phyloP scores from a whole-genome alignment of 768 basidiomycete genomes.

The Phanerochaete carnosa region DNA sequence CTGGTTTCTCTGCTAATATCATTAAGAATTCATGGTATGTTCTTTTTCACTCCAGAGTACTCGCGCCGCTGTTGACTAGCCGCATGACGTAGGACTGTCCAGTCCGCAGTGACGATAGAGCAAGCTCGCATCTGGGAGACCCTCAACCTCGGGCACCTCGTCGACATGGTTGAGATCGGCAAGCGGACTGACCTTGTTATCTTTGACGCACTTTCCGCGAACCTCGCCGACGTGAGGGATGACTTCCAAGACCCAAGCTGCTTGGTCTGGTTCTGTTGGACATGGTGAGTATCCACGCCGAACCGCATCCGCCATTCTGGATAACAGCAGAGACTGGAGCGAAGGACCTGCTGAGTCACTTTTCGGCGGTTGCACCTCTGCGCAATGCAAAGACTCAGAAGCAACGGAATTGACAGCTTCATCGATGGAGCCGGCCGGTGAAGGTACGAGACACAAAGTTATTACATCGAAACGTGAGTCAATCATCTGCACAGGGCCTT shows the following conservation, averaged over 20 bases:
- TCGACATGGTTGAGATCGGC: conserved; percentile 29
- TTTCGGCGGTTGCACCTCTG: no score
- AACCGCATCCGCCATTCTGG: neutral
- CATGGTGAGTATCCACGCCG: neutral
- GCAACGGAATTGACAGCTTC: neutral
- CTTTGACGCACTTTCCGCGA: conserved; percentile 25
- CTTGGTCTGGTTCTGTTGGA: neutral
- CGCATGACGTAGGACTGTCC: conserved; percentile 15
- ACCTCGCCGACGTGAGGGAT: conserved; percentile 24
- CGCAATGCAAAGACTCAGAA: no score
- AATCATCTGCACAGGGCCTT: neutral
- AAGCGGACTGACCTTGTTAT: conserved; percentile 29
- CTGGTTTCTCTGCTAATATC: conserved; percentile 27
- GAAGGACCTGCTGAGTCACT: no score
- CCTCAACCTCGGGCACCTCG: conserved; percentile 19
- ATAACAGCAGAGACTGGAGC: neutral
- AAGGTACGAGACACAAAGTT: neutral
- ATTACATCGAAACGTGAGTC: neutral
- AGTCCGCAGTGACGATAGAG: conserved; percentile 21
- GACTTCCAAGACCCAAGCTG: conserved; percentile 24
- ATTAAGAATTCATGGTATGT: conserved; percentile 23
- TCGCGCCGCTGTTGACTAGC: neutral
- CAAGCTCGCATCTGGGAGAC: conserved; percentile 28
- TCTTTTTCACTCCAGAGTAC: no score
- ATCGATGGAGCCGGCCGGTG: neutral